Base-by-base conservation (phyloP, 1,139 yeast genomes). In the Pichiaceae sp. region DNA sequence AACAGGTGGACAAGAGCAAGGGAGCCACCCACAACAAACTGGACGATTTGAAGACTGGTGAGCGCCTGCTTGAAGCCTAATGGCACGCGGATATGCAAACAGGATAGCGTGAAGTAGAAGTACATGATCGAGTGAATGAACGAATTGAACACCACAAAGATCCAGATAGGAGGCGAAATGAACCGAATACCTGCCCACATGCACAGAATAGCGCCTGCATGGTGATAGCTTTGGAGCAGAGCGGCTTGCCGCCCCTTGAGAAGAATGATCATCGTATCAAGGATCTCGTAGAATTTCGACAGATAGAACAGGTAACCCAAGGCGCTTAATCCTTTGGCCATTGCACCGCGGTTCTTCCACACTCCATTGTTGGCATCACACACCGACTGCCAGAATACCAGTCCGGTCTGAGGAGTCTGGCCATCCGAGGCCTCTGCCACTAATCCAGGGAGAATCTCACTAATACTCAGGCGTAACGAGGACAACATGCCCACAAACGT, bases 131-230 rank as follows among this genome's bases (percentile, higher is more conserved):
- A 67, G 62, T 81, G 89, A 53, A 81, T 78, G 53, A 80, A 74
- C 12, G 86, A 78, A 64, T 80, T 81, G 71, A 80, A 81, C 20
- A 78, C 85, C 37, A 80, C 87, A 58, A 80, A 80, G 47, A 80
- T 76, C 91, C 89, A 80, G 53, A 80, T 79, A 29, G 89, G 89
- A 9, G 87, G 85, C 11, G 85, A 72, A 40, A 74, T 73, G 56
- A 63, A 81, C 40, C 89, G 63, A 40, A 78, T 72, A 3, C 89
- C 91, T 3, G 83, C 75, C 87, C 87, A 80, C 89, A 80, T 80
- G 47, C 85, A 78, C 62, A 80, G 64, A 80, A 80, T 80, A 35
- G 91, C 91, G 29, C 89, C 91, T 2, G 89, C 75, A 55, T 81
- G 91, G 55, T 80, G 89, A 58, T 80, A 80, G 43, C 84, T 75